phyloP scores from a whole-genome alignment of 805 yeast genomes.

The Cyberlindnera suaveolens region DNA sequence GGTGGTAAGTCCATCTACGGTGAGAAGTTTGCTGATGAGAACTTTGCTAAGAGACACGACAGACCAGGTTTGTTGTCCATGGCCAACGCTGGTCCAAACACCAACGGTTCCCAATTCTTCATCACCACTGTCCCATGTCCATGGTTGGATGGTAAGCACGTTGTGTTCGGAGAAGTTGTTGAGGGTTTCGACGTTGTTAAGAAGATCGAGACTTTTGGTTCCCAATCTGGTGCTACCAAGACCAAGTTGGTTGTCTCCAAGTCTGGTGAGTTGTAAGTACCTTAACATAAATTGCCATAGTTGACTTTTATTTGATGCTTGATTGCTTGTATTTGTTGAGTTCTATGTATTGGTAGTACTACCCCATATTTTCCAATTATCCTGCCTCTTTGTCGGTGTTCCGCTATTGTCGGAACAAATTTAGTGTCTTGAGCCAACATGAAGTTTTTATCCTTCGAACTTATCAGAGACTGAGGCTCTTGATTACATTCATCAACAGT shows the following conservation, averaged over 20 bases:
- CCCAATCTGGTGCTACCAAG: slow-evolving; percentile 65
- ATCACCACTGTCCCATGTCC: slow-evolving; percentile 84
- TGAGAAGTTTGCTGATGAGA: slow-evolving; percentile 71
- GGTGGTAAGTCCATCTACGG: slow-evolving; percentile 95
- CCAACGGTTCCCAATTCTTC: slow-evolving; percentile 97
- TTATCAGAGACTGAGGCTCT: no score
- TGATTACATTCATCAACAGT: no score
- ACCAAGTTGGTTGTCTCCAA: slow-evolving; percentile 59
- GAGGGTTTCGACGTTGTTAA: slow-evolving; percentile 83
- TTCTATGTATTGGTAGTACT: no score
- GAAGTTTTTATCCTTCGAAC: no score
- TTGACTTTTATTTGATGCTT: no score
- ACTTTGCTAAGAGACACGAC: slow-evolving; percentile 68
- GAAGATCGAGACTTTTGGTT: slow-evolving; percentile 76
- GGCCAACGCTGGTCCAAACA: slow-evolving; percentile 98
- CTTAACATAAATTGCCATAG: no score
- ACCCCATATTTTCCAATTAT: no score
- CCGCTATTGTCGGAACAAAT: no score
- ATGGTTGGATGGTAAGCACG: slow-evolving; percentile 92
- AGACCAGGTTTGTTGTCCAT: slow-evolving; percentile 82
- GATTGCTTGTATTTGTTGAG: no score
- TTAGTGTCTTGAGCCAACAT: no score
- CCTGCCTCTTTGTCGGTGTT: no score
- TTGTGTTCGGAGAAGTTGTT: slow-evolving; percentile 87
- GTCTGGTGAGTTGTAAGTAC: slow-evolving; percentile 32